Percentiles rank a stretch among this genome's conserved stretches.
Conservation (phyloP, 495 filamentous ascomycete genomes). For the Neurospora sp. region DNA sequence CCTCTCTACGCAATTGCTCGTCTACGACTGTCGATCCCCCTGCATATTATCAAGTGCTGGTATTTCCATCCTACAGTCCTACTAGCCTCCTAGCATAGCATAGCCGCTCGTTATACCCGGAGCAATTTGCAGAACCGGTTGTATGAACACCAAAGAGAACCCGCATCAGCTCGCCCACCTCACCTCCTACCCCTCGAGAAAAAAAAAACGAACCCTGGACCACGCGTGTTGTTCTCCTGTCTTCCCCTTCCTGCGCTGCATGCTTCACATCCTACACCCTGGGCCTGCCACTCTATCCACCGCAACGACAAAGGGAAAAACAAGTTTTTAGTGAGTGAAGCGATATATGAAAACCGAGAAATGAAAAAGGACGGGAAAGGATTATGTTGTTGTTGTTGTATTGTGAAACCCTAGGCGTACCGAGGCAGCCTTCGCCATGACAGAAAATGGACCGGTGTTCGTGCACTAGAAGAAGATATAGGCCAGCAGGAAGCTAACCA, state of each 20-base stretch:
- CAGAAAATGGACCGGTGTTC: neutral
- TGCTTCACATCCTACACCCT: neutral
- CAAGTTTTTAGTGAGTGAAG: neutral
- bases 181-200: neutral
- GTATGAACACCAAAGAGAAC: neutral
- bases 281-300: neutral
- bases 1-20: neutral
- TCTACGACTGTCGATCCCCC: neutral
- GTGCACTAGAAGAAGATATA: constrained; percentile 77
- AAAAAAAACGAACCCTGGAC: neutral
- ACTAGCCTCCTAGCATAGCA: neutral
- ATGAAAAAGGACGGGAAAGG: constrained; percentile 1
- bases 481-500: constrained; percentile 83
- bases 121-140: neutral
- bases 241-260: neutral
- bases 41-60: neutral
- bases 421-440: neutral
- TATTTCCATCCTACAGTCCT: neutral
- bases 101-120: neutral
- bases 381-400: neutral
- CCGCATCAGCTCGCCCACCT: neutral
- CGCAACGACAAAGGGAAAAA: neutral
- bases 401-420: neutral
- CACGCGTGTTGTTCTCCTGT: neutral
- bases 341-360: constrained; percentile 2